Evolutionary conservation across 352 stramenopile genomes (phyloP).

Genomic region (Globisporangium megalacanthum): DNA sequence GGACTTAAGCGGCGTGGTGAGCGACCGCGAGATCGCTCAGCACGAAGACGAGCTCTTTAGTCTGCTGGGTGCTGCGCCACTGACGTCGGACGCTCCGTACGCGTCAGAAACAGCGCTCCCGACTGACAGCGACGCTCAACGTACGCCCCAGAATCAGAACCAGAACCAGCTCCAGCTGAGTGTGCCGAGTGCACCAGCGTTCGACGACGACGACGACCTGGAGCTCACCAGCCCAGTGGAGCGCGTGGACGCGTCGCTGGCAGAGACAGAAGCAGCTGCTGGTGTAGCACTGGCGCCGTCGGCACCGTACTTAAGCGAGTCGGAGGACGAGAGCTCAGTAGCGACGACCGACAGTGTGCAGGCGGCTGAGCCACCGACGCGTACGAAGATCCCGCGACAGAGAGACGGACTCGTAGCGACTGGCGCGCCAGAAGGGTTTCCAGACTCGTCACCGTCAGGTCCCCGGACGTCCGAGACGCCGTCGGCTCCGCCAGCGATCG

Average conservation of each 20-base stretch:
- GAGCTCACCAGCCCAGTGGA: neutral
- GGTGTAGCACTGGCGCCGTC: conserved; percentile 17
- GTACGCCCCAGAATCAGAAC: neutral
- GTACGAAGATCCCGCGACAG: neutral
- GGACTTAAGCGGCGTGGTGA: conserved; percentile 8
- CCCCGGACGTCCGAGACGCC: neutral
- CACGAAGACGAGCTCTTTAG: conserved; percentile 57
- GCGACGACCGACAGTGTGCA: neutral
- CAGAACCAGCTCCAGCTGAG: neutral
- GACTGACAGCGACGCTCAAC: neutral
- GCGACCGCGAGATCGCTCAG: conserved; percentile 40
- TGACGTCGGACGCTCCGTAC: neutral
- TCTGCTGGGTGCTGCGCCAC: conserved; percentile 23
- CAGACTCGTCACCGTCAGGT: conserved; percentile 12
- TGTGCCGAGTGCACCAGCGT: conserved; percentile 9
- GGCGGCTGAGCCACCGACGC: neutral
- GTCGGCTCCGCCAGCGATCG: conserved; percentile 14
- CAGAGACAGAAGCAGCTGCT: neutral
- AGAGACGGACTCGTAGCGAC: conserved; percentile 6
- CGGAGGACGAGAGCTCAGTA: conserved; percentile 24
- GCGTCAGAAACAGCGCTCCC: neutral
- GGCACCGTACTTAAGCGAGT: conserved; percentile 35
- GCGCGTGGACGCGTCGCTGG: neutral
- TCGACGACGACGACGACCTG: conserved; percentile 9
- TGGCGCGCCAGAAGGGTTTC: conserved; percentile 9